Percentiles rank a stretch among this genome's conserved stretches.
Conservation (phyloP, 2,329 filamentous ascomycete species). For the Paraconiothyrium sp. region DNA sequence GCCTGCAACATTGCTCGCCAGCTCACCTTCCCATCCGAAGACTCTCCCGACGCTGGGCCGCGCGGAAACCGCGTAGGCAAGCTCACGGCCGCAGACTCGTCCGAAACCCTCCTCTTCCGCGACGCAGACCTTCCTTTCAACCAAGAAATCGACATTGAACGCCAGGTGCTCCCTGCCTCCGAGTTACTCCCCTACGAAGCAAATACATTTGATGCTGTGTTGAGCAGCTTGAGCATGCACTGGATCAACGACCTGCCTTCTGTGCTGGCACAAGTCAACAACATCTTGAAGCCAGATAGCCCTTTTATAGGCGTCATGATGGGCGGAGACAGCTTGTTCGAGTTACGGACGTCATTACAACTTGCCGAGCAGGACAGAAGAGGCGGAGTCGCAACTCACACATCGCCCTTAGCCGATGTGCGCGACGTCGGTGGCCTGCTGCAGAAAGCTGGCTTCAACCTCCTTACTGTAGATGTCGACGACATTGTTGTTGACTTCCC, state of each 20-base stretch:
- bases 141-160: slow-evolving; percentile 73
- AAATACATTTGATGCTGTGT: slow-evolving; percentile 84
- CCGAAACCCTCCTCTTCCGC: slow-evolving; percentile 78
- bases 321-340: slow-evolving; percentile 91
- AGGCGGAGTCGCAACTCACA: slow-evolving; percentile 90
- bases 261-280: slow-evolving; percentile 84
- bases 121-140: slow-evolving; percentile 82
- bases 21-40: slow-evolving; percentile 69
- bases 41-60: slow-evolving; percentile 70
- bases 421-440: slow-evolving; percentile 89
- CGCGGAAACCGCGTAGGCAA: slow-evolving; percentile 76
- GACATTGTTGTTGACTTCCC: slow-evolving; percentile 97
- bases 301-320: slow-evolving; percentile 97
- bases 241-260: slow-evolving; percentile 98
- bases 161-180: slow-evolving; percentile 77
- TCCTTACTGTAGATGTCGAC: slow-evolving; percentile 96
- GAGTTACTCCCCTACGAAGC: slow-evolving; percentile 80
- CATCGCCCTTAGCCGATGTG: slow-evolving; percentile 91
- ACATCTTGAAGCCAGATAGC: slow-evolving; percentile 84
- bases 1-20: slow-evolving; percentile 92
- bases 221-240: slow-evolving; percentile 89
- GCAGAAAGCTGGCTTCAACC: slow-evolving; percentile 88
- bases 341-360: slow-evolving; percentile 91
- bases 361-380: slow-evolving; percentile 88
- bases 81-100: slow-evolving; percentile 84